Base-by-base conservation (phyloP, 2,329 filamentous ascomycete species). In the Capronia americana region DNA sequence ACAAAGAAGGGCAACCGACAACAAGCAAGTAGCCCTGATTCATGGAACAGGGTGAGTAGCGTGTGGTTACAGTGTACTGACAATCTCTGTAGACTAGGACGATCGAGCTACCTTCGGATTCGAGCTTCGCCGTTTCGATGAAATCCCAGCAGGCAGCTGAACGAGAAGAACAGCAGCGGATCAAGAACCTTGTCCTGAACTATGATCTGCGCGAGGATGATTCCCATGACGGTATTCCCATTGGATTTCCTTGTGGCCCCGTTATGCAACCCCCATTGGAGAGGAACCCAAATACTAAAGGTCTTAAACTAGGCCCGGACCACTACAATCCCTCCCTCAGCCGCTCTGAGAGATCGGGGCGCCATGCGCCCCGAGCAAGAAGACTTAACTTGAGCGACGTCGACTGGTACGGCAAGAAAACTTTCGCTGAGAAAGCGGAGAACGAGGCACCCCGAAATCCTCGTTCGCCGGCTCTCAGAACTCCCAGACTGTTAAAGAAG, bases 1-100 rank as follows among this genome's bases (percentile, higher is more conserved):
- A 99, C 95, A 38, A 98, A 97, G 84, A 92, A 90, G 75, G 95
- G 95, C 66, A 98, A 98, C 76, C 90, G 93, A 67, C 94, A 97
- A 79, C 94, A 97, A 87, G 92, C 92, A 75, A 73, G 80, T 74
- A 34, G 30, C 60, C 64, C 57, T 34, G 46, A 41, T 30, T 23
- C 1, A 12, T 26, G 48, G 34, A 41, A 3, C 14, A 17, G 4
- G 46, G 48, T 61, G 6, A 28, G 20, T 32, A 10, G n/a, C 17
- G 55, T 34, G 28, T 32, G 51, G 24, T 12, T 32, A 14, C 38
- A 11, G 7, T 24, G 38, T 53, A 61, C 70, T 71, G 58, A 72
- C 64, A n/a, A 63, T 17, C 34, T 34, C n/a, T 57, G 11, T 34
- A 96, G 92, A 97, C 94, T 24, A 91, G 92, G 58, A 95, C 92